Percentiles rank a stretch among this genome's conserved stretches.
These are phyloP conservation scores for Artemisia annua DNA, from an alignment of 129 eudicot genomes.

Conservation along the genomic window DNA sequence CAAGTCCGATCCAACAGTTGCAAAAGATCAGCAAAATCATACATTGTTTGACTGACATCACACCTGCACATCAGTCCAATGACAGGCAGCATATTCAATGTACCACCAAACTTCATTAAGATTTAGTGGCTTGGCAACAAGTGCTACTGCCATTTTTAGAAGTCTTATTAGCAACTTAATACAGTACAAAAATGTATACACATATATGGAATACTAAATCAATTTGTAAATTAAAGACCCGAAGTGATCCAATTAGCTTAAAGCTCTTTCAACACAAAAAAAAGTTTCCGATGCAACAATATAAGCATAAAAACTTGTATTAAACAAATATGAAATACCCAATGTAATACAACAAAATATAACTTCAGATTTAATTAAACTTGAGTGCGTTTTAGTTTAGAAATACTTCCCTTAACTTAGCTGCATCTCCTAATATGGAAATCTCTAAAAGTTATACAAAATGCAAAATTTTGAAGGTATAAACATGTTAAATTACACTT, in stretches of 20 bases:
- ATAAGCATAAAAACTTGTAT: too few species aligned
- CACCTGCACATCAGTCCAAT: constrained; percentile 33
- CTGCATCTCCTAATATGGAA: constrained; percentile 30
- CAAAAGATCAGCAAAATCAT: not conserved
- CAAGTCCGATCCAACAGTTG: too few species aligned
- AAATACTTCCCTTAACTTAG: constrained; percentile 34
- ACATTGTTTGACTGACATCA: constrained; percentile 18
- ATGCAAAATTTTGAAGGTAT: not conserved
- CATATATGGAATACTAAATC: too few species aligned
- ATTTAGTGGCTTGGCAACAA: constrained; percentile 9
- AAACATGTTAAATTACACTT: constrained; percentile 1
- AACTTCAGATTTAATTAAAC: constrained; percentile 7
- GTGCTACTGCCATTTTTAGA: constrained; percentile 10
- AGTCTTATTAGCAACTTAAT: not conserved
- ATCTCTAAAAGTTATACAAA: constrained; percentile 17
- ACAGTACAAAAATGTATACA: not conserved
- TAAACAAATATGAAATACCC: too few species aligned
- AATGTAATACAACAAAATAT: not conserved
- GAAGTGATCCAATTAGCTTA: not conserved
- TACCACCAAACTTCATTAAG: constrained; percentile 27
- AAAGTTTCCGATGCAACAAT: too few species aligned
- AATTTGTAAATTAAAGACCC: not conserved
- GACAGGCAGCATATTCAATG: constrained; percentile 31
- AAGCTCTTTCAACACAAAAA: too few species aligned
- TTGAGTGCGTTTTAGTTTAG: not conserved